phyloP scores from a whole-genome alignment of 495 filamentous ascomycete species.

The Aspergillus taichungensis region DNA sequence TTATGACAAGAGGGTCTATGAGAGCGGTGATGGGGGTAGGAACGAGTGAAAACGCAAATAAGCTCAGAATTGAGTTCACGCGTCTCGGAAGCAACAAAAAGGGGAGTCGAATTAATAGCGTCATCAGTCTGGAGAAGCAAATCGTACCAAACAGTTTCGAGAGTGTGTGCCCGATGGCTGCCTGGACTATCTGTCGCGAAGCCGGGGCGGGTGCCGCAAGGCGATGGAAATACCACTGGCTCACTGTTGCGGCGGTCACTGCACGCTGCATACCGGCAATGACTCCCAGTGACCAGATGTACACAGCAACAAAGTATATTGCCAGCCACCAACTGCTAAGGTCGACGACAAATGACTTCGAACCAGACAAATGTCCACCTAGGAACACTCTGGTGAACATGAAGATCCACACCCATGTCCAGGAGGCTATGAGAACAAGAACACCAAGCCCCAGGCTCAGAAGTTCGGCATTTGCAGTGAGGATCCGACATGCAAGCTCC shows the following conservation, averaged over 20 bases:
- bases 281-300: constrained; percentile 87
- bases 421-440: constrained; percentile 65
- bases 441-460: constrained; percentile 73
- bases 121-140: constrained; percentile 72
- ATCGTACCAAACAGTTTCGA: constrained; percentile 90
- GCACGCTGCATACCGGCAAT: constrained; percentile 79
- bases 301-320: constrained; percentile 81
- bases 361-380: constrained; percentile 62
- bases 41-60: constrained; percentile 65
- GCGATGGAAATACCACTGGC: constrained; percentile 98
- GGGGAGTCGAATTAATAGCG: constrained; percentile 75
- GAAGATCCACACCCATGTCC: constrained; percentile 92
- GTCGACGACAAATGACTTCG: constrained; percentile 66
- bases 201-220: constrained; percentile 67
- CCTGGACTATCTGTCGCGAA: constrained; percentile 68
- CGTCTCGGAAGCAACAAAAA: constrained; percentile 75
- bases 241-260: constrained; percentile 89
- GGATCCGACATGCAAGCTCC: constrained; percentile 81
- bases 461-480: constrained; percentile 75
- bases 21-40: constrained; percentile 76
- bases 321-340: constrained; percentile 86
- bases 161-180: constrained; percentile 68
- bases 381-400: constrained; percentile 97
- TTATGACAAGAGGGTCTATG: constrained; percentile 83
- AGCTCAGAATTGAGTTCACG: constrained; percentile 49